Evolutionary conservation across 352 stramenopile genomes (phyloP).

Genomic region (Globisporangium solare): DNA sequence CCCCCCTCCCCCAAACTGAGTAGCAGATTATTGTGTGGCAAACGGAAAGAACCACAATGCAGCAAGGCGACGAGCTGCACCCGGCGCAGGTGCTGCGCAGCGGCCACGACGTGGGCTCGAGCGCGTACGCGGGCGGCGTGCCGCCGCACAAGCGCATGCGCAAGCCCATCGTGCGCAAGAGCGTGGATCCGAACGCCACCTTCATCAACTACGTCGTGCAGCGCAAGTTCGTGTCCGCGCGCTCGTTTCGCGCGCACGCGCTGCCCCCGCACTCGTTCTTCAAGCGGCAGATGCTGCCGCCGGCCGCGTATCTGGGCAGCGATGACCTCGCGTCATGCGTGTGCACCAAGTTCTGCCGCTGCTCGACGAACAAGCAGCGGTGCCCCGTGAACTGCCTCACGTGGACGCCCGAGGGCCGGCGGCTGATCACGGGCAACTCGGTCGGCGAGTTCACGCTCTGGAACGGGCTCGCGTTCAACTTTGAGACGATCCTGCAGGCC

Average conservation of each 20-base stretch:
- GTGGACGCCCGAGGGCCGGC: slow-evolving; percentile 94
- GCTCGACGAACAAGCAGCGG: slow-evolving; percentile 89
- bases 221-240: slow-evolving; percentile 58
- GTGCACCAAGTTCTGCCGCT: slow-evolving; percentile 85
- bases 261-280: slow-evolving; percentile 81
- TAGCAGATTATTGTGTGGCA: neutral
- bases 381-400: slow-evolving; percentile 91
- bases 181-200: slow-evolving; percentile 80
- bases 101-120: slow-evolving; percentile 67
- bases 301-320: slow-evolving; percentile 46
- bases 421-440: slow-evolving; percentile 95
- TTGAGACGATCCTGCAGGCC: slow-evolving; percentile 95
- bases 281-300: slow-evolving; percentile 79
- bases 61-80: slow-evolving; percentile 52
- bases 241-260: slow-evolving; percentile 38
- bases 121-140: slow-evolving; percentile 60
- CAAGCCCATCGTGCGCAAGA: slow-evolving; percentile 87
- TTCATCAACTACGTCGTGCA: slow-evolving; percentile 82
- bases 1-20: too few species aligned
- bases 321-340: slow-evolving; percentile 77
- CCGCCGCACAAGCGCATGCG: slow-evolving; percentile 78
- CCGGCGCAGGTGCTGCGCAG: slow-evolving; percentile 72
- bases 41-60: slow-evolving; percentile 14
- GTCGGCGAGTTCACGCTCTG: slow-evolving; percentile 97
- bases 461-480: slow-evolving; percentile 97